Evolutionary conservation across 768 basidiomycete species (phyloP), one percentile per base, ranked within the genome.

Genomic region (Russula sp.): DNA sequence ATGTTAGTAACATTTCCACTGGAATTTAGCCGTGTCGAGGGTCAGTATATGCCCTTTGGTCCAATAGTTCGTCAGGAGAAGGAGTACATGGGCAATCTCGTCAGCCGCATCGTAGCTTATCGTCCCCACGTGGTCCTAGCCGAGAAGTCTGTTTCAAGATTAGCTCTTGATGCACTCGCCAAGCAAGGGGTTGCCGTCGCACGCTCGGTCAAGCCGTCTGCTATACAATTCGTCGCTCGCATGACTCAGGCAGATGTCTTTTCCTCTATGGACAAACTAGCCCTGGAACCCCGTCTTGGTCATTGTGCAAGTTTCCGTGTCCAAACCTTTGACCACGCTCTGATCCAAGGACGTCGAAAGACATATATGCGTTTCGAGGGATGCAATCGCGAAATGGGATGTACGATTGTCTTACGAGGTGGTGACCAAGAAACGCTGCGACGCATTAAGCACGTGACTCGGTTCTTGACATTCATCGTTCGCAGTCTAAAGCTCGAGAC

Each of bases 321-420:
- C 7, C 93, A 97, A 73, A 97, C 97, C 0, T 98, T 89, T 71
- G 96, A 98, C 65, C 95, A 99, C 73, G 81, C 84, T 13, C 78
- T 95, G 43, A 99, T 98, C 45, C 93, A 95, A n/a, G 94, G 93
- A 20, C 82, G 82, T 18, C 81, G 97, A 59, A 99, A 99, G 77
- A 93, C 96, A 0, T 90, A 93, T 70, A 94, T 99, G 93, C 87
- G 97, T 1, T 98, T 99, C 69, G 97, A 99, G 73, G 96, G 96
- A 2, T 97, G 95, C 69, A 88, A 83, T 70, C 82, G 83, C 53
- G 92, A 97, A 65, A 88, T 92, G 82, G 95, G 95, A 0, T 98
- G 94, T 66, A 98, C 97, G 2, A 87, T 99, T 66, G 80, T 98
- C 42, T 73, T 99, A 49, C 83, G 97, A 46, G 97, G 97, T 10